Percentiles rank a stretch among this genome's conserved stretches.
Conservation (phyloP, 345 rosid species). For the Lagerstroemia speciosa region DNA sequence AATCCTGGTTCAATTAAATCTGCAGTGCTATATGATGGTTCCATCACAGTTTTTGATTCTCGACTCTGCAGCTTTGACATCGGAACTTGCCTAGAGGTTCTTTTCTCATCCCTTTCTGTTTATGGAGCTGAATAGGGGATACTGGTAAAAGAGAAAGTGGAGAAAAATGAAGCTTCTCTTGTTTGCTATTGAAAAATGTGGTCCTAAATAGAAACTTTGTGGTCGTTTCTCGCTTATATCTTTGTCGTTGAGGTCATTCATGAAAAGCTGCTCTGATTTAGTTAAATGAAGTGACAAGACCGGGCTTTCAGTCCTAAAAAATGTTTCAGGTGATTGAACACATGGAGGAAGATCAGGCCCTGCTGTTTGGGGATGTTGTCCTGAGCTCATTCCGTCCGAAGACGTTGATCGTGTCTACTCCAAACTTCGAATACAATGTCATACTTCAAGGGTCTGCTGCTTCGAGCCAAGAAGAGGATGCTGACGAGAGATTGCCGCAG, state of each 20-base stretch:
- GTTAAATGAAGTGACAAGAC: not conserved
- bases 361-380: constrained; percentile 54
- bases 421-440: constrained; percentile 81
- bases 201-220: not conserved
- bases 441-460: constrained; percentile 51
- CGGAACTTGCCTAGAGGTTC: constrained; percentile 92
- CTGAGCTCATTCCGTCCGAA: constrained; percentile 53
- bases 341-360: constrained; percentile 88
- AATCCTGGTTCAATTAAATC: constrained; percentile 40
- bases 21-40: constrained; percentile 79
- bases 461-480: constrained; percentile 44
- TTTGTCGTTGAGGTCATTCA: not conserved
- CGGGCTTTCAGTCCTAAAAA: not conserved
- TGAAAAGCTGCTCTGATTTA: not conserved
- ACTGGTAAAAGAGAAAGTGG: not conserved
- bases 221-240: not conserved
- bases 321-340: constrained; percentile 77
- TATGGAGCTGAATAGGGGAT: not conserved
- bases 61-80: constrained; percentile 63
- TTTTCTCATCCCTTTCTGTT: constrained; percentile 5
- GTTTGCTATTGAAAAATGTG: not conserved
- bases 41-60: constrained; percentile 63
- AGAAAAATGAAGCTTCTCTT: not conserved
- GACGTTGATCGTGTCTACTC: constrained; percentile 79
- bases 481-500: constrained; percentile 30